phyloP scores from a whole-genome alignment of 2,329 filamentous ascomycete species.

The Periconia sp. region DNA sequence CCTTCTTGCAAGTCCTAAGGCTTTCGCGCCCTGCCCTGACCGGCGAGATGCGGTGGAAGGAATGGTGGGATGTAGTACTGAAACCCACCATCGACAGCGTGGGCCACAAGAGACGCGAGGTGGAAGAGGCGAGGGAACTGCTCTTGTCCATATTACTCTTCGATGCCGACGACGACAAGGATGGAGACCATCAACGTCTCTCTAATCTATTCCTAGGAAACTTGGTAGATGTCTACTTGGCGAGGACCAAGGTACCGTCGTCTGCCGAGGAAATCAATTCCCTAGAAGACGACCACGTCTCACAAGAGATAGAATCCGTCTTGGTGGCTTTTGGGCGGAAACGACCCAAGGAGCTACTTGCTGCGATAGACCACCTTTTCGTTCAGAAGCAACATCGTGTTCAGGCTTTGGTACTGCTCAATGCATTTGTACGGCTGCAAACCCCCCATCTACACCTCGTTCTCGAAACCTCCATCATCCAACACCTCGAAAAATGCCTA shows the following conservation, averaged over 20 bases:
- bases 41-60: slow-evolving; percentile 62
- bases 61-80: slow-evolving; percentile 71
- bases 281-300: slow-evolving; percentile 49
- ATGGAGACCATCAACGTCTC: slow-evolving; percentile 47
- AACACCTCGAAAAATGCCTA: slow-evolving; percentile 71
- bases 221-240: slow-evolving; percentile 48
- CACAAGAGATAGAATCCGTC: slow-evolving; percentile 56
- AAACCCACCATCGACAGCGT: slow-evolving; percentile 60
- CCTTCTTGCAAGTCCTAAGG: slow-evolving; percentile 70
- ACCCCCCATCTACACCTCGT: slow-evolving; percentile 79
- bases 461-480: slow-evolving; percentile 70
- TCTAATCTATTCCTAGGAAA: slow-evolving; percentile 59
- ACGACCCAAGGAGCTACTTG: slow-evolving; percentile 70
- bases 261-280: slow-evolving; percentile 42
- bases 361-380: slow-evolving; percentile 66
- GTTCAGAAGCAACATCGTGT: slow-evolving; percentile 65
- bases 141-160: slow-evolving; percentile 66
- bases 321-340: slow-evolving; percentile 63
- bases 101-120: slow-evolving; percentile 63
- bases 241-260: slow-evolving; percentile 42
- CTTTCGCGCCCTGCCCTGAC: slow-evolving; percentile 65
- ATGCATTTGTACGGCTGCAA: slow-evolving; percentile 72
- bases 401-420: slow-evolving; percentile 66
- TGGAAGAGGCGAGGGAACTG: slow-evolving; percentile 66
- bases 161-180: slow-evolving; percentile 59